A percentile compares a stretch with the other conserved stretches of the same genome.
These are phyloP conservation scores for Lactarius tabidus DNA, from an alignment of 768 basidiomycete genomes.

Conservation along the genomic window DNA sequence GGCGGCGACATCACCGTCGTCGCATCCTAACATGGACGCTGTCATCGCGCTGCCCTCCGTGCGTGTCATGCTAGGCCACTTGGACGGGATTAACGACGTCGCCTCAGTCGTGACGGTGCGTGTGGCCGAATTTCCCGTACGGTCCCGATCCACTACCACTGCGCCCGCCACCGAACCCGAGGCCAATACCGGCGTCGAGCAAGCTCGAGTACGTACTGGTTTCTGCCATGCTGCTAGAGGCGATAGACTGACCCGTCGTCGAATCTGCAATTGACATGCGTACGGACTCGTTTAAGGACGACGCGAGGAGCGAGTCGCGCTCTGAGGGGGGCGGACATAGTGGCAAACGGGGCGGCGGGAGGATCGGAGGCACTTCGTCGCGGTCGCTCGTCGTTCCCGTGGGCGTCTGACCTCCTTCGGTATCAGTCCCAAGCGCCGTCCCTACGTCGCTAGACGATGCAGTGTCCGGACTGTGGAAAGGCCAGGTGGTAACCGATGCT, in stretches of 20 bases:
- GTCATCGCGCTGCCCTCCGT: conserved; percentile 59
- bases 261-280: conserved; percentile 38
- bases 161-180: conserved; percentile 31
- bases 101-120: conserved; percentile 79
- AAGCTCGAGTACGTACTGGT: conserved; percentile 56
- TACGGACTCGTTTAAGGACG: conserved; percentile 15
- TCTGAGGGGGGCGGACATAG: conserved; percentile 39
- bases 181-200: conserved; percentile 41
- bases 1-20: conserved; percentile 39
- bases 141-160: conserved; percentile 19
- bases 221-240: conserved; percentile 59
- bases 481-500: conserved; percentile 13
- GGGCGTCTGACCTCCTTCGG: conserved; percentile 23
- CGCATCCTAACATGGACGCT: conserved; percentile 41
- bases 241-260: conserved; percentile 56
- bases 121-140: conserved; percentile 63
- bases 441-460: conserved; percentile 25
- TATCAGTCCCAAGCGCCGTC: conserved; percentile 30
- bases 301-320: conserved; percentile 17
- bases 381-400: conserved; percentile 31
- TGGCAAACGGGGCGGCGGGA: conserved; percentile 50
- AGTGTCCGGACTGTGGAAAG: conserved; percentile 11
- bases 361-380: conserved; percentile 39
- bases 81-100: conserved; percentile 53
- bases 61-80: conserved; percentile 58